These are phyloP conservation scores for Brassica nigra DNA, from an alignment of 345 rosid genomes.

Conservation along the genomic window DNA sequence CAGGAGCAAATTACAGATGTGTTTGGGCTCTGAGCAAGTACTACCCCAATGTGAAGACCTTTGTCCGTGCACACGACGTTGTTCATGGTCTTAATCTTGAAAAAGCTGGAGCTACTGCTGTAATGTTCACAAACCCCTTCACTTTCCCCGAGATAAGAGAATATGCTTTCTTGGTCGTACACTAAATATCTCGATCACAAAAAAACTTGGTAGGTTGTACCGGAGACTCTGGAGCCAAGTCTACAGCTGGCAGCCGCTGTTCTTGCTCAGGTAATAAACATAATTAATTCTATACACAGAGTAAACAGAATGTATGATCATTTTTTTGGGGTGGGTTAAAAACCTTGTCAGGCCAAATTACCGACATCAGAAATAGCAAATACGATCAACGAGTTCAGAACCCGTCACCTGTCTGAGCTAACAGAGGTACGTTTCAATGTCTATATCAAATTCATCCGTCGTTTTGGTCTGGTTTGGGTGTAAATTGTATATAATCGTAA, in stretches of 20 bases:
- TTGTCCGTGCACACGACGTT: conserved; percentile 97
- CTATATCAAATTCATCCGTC: not conserved
- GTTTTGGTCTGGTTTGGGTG: not conserved
- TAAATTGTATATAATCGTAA: not conserved
- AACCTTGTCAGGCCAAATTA: conserved; percentile 66
- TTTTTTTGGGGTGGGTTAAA: conserved; percentile 1
- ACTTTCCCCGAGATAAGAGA: not conserved
- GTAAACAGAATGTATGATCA: conserved; percentile 13
- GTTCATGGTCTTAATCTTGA: conserved; percentile 95
- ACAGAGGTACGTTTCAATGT: conserved; percentile 58
- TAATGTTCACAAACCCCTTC: conserved; percentile 42
- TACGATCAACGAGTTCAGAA: conserved; percentile 87
- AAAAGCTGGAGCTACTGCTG: conserved; percentile 97
- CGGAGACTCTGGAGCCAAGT: conserved; percentile 98
- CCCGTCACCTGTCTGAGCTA: conserved; percentile 91
- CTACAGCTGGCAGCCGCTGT: conserved; percentile 98
- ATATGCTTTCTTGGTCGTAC: not conserved
- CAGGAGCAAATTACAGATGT: conserved; percentile 98
- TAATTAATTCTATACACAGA: not conserved
- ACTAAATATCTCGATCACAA: conserved; percentile 13
- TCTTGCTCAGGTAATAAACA: conserved; percentile 79
- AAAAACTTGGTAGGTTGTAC: conserved; percentile 71
- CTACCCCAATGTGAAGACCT: conserved; percentile 92
- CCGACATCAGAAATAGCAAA: conserved; percentile 88
- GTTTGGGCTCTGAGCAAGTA: conserved; percentile 99